These are phyloP conservation scores for Teratosphaeria destructans DNA, from an alignment of 2,329 filamentous ascomycete species.

Conservation along the genomic window DNA sequence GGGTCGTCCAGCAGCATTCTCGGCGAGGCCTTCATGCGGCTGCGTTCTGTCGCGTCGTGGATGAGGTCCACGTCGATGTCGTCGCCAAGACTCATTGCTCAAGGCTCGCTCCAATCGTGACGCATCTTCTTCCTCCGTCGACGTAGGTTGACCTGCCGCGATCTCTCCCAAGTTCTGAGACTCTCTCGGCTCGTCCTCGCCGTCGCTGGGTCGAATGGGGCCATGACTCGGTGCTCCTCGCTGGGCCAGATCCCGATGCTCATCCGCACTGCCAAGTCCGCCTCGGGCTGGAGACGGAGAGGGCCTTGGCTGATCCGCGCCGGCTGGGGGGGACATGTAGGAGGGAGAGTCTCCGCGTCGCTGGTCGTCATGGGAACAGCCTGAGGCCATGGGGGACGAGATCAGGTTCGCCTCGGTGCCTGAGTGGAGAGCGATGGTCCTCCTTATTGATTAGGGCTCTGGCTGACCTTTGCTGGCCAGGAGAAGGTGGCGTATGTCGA, in stretches of 20 bases:
- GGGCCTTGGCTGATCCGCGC: constrained; percentile 1
- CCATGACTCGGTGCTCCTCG: constrained; percentile 11
- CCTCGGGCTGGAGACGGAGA: not conserved
- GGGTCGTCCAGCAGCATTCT: constrained; percentile 10
- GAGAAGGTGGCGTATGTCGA: too few species aligned
- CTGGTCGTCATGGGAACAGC: constrained; percentile 11
- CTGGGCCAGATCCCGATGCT: not conserved
- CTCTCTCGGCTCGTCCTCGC: constrained; percentile 13
- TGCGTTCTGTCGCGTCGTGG: not conserved
- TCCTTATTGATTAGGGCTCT: not conserved
- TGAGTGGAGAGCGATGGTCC: not conserved
- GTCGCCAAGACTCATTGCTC: not conserved
- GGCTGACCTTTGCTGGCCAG: not conserved
- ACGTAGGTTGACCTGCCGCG: constrained; percentile 6
- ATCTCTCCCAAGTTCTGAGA: constrained; percentile 11
- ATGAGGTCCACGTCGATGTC: not conserved
- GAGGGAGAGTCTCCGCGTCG: constrained; percentile 10
- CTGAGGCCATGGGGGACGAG: not conserved
- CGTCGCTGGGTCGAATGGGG: not conserved
- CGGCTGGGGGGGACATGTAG: not conserved
- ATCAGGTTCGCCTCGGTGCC: not conserved
- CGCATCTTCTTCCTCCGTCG: constrained; percentile 1
- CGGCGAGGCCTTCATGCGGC: constrained; percentile 3
- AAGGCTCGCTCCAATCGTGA: constrained; percentile 1
- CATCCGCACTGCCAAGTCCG: not conserved